These are phyloP conservation scores for Wickerhamomyces sp. DNA, from an alignment of 1,139 yeast species.

Conservation along the genomic window DNA sequence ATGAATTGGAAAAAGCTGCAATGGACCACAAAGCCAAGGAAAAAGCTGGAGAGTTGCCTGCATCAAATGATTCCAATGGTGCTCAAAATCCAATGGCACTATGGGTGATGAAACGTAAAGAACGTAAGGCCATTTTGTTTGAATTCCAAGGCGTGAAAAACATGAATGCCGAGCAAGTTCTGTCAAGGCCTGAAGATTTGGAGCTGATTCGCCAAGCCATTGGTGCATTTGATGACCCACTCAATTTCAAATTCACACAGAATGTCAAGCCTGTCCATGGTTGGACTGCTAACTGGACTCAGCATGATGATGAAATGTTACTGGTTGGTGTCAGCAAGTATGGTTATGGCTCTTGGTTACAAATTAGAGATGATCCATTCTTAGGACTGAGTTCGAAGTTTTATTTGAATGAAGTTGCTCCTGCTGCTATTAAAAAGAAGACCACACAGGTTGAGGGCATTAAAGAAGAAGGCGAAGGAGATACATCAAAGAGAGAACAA, in stretches of 20 bases:
- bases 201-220: conserved; percentile 53
- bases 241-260: conserved; percentile 50
- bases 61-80: conserved; percentile 24
- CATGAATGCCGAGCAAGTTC: conserved; percentile 82
- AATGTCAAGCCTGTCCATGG: conserved; percentile 79
- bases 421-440: conserved; percentile 15
- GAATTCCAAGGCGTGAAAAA: conserved; percentile 86
- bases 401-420: conserved; percentile 45
- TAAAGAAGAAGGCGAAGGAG: conserved; percentile 33
- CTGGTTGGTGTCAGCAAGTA: conserved; percentile 84
- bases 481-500: not conserved
- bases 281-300: conserved; percentile 88
- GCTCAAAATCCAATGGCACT: conserved; percentile 41
- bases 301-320: conserved; percentile 79
- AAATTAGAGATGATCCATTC: conserved; percentile 92
- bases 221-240: conserved; percentile 47
- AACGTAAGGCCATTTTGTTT: conserved; percentile 84
- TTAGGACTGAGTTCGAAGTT: conserved; percentile 82
- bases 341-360: conserved; percentile 95
- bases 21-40: conserved; percentile 45
- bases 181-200: conserved; percentile 83
- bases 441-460: conserved; percentile 25
- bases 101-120: conserved; percentile 52
- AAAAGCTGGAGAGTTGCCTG: conserved; percentile 36
- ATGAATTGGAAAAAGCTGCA: conserved; percentile 59